A percentile compares a stretch with the other conserved stretches of the same genome.
phyloP scores from a whole-genome alignment of 2,329 filamentous ascomycete genomes.

The Fusarium metavorans region DNA sequence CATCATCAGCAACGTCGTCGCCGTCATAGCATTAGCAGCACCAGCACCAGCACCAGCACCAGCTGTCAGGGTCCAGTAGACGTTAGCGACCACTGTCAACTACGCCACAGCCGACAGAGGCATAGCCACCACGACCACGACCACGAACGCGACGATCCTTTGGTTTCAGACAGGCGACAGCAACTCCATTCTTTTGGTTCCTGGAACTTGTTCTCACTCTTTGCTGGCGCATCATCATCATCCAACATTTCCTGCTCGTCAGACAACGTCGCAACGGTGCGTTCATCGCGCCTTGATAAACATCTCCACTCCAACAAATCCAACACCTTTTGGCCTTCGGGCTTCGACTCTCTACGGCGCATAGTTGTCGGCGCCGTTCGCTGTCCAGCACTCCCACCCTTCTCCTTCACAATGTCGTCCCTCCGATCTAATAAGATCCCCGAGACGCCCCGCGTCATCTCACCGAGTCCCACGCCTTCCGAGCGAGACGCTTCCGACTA shows the following conservation, averaged over 20 bases:
- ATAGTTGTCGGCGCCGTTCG: conserved; percentile 68
- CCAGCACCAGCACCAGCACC: background rate
- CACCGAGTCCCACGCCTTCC: conserved; percentile 78
- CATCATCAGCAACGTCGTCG: conserved; percentile 13
- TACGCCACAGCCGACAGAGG: conserved; percentile 29
- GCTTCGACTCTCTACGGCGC: conserved; percentile 60
- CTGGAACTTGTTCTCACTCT: conserved; percentile 34
- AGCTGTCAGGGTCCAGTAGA: background rate
- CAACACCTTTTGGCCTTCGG: conserved; percentile 58
- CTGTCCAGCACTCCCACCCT: conserved; percentile 70
- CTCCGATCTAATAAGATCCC: conserved; percentile 71
- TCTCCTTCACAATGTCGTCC: conserved; percentile 69
- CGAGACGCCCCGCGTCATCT: conserved; percentile 87
- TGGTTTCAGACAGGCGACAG: conserved; percentile 39
- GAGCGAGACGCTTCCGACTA: conserved; percentile 58
- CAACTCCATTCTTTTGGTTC: conserved; percentile 38
- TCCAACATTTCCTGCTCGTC: conserved; percentile 29
- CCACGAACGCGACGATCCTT: conserved; percentile 27
- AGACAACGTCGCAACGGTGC: conserved; percentile 39
- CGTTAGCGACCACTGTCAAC: conserved; percentile 12
- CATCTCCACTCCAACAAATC: conserved; percentile 56
- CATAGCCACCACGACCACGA: conserved; percentile 41
- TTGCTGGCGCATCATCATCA: conserved; percentile 24
- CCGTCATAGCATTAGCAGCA: background rate
- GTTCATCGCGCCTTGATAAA: conserved; percentile 63